phyloP scores from a whole-genome alignment of 306 rosid species.

The Luffa acutangula region DNA sequence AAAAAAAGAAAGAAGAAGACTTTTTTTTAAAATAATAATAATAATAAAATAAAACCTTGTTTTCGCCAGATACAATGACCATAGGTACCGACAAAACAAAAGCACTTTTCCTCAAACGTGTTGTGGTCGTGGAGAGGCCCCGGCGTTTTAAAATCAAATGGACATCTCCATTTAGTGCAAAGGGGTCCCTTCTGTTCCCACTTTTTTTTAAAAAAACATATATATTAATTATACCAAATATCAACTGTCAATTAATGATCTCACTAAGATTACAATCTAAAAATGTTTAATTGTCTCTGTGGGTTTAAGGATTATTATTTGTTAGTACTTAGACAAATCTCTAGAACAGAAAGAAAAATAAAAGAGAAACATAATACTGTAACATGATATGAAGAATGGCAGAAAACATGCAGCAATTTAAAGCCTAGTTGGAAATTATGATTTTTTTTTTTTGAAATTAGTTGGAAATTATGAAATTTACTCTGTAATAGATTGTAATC shows the following conservation, averaged over 20 bases:
- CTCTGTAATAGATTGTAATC: neutral
- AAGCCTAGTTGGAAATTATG: neutral
- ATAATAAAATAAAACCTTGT: neutral
- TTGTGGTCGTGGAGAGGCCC: neutral
- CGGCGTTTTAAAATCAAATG: neutral
- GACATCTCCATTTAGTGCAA: neutral
- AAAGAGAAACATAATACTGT: neutral
- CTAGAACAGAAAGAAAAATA: neutral
- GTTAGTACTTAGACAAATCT: neutral
- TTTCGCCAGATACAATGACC: neutral
- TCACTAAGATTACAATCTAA: neutral
- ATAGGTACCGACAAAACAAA: neutral
- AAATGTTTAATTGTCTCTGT: neutral
- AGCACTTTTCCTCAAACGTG: constrained; percentile 4
- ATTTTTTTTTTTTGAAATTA: too few relatives aligned
- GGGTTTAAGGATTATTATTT: neutral
- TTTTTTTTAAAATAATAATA: neutral
- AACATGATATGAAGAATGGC: neutral
- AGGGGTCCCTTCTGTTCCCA: neutral
- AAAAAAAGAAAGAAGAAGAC: too few relatives aligned
- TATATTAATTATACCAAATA: neutral
- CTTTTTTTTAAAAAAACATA: neutral
- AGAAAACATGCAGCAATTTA: neutral
- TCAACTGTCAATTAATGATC: neutral
- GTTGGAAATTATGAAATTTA: neutral